Base-by-base conservation (phyloP, 805 yeast species). In the Zygosaccharomyces lentus region DNA sequence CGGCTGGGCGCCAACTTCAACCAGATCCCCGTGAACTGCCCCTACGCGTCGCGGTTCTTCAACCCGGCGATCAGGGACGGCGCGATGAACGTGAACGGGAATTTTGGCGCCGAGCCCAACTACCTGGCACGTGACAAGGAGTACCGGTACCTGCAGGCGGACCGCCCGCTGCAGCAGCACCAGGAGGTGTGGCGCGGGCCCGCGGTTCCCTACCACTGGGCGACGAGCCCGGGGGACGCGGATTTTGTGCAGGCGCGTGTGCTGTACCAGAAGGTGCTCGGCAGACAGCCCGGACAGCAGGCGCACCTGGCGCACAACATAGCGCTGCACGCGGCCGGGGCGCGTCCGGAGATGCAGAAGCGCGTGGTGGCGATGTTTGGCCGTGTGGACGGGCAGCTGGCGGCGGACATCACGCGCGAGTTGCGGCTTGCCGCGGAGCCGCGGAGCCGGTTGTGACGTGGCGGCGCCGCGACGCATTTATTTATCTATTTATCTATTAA, bases 1-100 rank as follows among this genome's bases (percentile, higher is more conserved):
- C 77, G 95, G 69, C 70, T 86, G 62, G 64, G 87, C 43, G 74
- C 80, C 32, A 85, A 87, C 71, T 87, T 83, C 68, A 75, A 77
- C 39, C 91, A 85, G 68, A 82, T 87, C 47, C 96, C 96, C n/a
- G 89, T 86, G 57, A 87, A 87, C 66, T 84, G 95, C 67, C 96
- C 96, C 47, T 70, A 76, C 51, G 80, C 77, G 21, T 67, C 76
- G 2, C 68, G 68, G 43, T 71, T 74, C 8, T 78, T 76, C 64
- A 76, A 77, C 56, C 96, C 96, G 24, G 82, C 80, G 57, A 77
- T 82, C 57, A 79, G 96, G 71, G 96, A 87, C 64, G 96, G 96
- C 67, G 76, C 81, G 37, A 82, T 83, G 89, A 64, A 64, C 46
- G 78, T 79, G 23, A 73, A 77, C 56, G 84, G 82, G 45, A 87